Conservation (phyloP, 805 yeast genomes). For the Zygosaccharomyces rouxii region DNA sequence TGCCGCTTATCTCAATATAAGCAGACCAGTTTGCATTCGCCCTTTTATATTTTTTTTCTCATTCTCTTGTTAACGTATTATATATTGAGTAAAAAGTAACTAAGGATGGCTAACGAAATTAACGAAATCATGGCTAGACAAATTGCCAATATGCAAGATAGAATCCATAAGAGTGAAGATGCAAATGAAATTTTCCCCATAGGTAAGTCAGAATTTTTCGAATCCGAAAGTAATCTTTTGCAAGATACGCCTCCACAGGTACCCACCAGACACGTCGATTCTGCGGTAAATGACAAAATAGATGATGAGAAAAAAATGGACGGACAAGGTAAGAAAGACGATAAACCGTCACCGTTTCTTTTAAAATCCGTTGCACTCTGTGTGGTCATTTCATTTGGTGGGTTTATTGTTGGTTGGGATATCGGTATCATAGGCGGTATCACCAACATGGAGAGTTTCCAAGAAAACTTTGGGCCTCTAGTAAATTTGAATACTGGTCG, state of each 20-base stretch:
- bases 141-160: neutral
- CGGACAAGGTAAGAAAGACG: neutral
- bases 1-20: neutral
- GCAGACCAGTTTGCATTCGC: neutral
- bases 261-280: neutral
- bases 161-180: neutral
- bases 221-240: constrained; percentile 4
- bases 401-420: constrained; percentile 71
- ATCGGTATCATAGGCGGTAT: constrained; percentile 75
- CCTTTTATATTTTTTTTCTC: neutral
- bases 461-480: constrained; percentile 45
- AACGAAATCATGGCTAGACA: neutral
- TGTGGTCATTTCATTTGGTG: constrained; percentile 61
- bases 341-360: neutral
- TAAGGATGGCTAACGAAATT: neutral
- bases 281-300: neutral
- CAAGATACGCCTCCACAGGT: neutral
- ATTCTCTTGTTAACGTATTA: neutral
- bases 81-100: neutral
- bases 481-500: constrained; percentile 29
- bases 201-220: constrained; percentile 1
- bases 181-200: neutral
- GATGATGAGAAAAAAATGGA: neutral
- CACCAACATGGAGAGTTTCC: constrained; percentile 54
- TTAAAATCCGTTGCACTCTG: constrained; percentile 37